phyloP scores from a whole-genome alignment of 192 early-diverging fungal genomes.

The Coemansia sp. region DNA sequence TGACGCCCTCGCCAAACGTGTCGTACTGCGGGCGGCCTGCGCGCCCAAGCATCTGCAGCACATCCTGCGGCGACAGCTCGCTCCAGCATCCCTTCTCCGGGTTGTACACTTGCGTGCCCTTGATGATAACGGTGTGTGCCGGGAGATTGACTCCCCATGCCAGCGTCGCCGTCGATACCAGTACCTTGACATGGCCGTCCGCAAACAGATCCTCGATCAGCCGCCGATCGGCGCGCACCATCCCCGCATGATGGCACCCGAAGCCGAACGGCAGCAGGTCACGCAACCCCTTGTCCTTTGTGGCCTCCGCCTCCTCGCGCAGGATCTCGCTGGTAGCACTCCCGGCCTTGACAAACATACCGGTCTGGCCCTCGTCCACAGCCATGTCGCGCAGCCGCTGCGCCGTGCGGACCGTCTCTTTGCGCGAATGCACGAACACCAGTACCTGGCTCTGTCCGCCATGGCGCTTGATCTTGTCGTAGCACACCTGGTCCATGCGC shows the following conservation, averaged over 20 bases:
- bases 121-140: conserved; percentile 97
- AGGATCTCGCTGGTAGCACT: conserved; percentile 84
- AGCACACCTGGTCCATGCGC: conserved; percentile 96
- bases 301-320: conserved; percentile 72
- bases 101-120: conserved; percentile 96
- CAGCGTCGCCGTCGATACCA: conserved; percentile 94
- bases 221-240: conserved; percentile 88
- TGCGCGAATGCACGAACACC: conserved; percentile 96
- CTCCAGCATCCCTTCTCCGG: conserved; percentile 94
- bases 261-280: conserved; percentile 95
- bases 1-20: conserved; percentile 93
- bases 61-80: conserved; percentile 95
- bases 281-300: conserved; percentile 80
- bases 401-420: conserved; percentile 96
- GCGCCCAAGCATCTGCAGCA: conserved; percentile 97
- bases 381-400: conserved; percentile 92
- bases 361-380: conserved; percentile 82
- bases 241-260: conserved; percentile 96
- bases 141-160: conserved; percentile 99
- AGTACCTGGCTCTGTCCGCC: conserved; percentile 83
- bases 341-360: conserved; percentile 78
- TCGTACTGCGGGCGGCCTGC: conserved; percentile 97
- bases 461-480: conserved; percentile 92
- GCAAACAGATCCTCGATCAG: conserved; percentile 91
- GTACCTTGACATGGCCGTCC: conserved; percentile 86